Base-by-base conservation (phyloP, 2,329 filamentous ascomycete genomes). In the Aspergillus caelatus region DNA sequence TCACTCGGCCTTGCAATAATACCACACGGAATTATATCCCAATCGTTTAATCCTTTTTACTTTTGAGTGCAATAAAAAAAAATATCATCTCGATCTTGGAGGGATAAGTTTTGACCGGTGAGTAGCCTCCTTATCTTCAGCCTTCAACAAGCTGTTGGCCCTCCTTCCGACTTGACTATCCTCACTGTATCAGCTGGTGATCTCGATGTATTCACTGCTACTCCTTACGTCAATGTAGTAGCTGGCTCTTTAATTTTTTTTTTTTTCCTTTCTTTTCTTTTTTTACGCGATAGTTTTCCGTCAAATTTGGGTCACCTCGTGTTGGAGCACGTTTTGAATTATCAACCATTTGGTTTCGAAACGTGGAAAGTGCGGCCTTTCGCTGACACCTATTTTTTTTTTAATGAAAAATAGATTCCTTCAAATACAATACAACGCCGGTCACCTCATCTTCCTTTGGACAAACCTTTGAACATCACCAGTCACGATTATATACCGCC, bases 401-500 rank as follows among this genome's bases (percentile, higher is more conserved):
- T 26, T 26, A 26, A 26, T 2, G 3, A 26, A 5, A 41, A 60
- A 59, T 50, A 68, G 62, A 57, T 65, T 55, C 34, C 61, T 65
- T 62, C n/a, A 58, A 34, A 36, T 46, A 59, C 56, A 32, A 52
- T 56, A 62, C 39, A 34, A 65, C 58, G 16, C 50, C 52, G 61
- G 60, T 64, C 57, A 36, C 55, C 61, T 65, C 64, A n/a, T 12
- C 23, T 57, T 45, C 11, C 53, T 30, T 57, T 54, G 26, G n/a
- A 61, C 62, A 39, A 32, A 36, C 19, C 21, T 26, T 36, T 28
- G 52, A 50, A 61, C 59, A 58, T 28, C 54, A 36, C 46, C 28
- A 48, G 58, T 58, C 52, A 54, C 61, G 60, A 60, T 67, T 67
- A 60, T 67, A 61, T 58, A 71, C 80, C 82, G 84, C 79, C 90